These are phyloP conservation scores for Rhodotorula graminis DNA, from an alignment of 768 basidiomycete genomes.

Conservation along the genomic window DNA sequence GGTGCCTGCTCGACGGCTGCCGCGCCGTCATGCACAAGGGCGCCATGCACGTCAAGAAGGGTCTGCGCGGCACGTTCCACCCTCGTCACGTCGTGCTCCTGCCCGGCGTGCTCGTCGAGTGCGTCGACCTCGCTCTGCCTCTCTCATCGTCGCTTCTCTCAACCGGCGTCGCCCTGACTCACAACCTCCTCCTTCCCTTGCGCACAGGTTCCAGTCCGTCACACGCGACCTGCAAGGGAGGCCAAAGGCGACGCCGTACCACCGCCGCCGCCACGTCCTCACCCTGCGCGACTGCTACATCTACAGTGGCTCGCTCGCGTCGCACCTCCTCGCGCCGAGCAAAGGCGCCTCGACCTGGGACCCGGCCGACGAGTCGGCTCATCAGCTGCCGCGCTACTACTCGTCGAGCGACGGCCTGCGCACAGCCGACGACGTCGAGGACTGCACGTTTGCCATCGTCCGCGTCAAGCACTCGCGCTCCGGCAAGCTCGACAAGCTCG, in stretches of 20 bases:
- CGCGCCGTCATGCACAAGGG: constrained; percentile 68
- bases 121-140: not conserved
- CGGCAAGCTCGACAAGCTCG: constrained; percentile 49
- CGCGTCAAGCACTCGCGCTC: constrained; percentile 20
- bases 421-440: constrained; percentile 78
- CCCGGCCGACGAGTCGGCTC: constrained; percentile 26
- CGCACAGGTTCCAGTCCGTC: constrained; percentile 13
- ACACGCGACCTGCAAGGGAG: constrained; percentile 48
- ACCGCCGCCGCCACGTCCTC: constrained; percentile 56
- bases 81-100: constrained; percentile 70
- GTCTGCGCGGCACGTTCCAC: constrained; percentile 72
- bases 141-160: not conserved
- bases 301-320: constrained; percentile 67
- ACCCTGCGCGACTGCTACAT: constrained; percentile 71
- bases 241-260: constrained; percentile 55
- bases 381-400: constrained; percentile 63
- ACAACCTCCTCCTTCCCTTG: not conserved
- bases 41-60: constrained; percentile 65
- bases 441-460: constrained; percentile 74
- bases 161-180: too few species aligned
- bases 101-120: constrained; percentile 68
- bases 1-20: constrained; percentile 80
- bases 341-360: constrained; percentile 50
- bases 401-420: constrained; percentile 70
- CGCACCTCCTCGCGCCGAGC: constrained; percentile 53